phyloP scores from a whole-genome alignment of 2,329 filamentous ascomycete genomes.

The Trematosphaeria pertusa region DNA sequence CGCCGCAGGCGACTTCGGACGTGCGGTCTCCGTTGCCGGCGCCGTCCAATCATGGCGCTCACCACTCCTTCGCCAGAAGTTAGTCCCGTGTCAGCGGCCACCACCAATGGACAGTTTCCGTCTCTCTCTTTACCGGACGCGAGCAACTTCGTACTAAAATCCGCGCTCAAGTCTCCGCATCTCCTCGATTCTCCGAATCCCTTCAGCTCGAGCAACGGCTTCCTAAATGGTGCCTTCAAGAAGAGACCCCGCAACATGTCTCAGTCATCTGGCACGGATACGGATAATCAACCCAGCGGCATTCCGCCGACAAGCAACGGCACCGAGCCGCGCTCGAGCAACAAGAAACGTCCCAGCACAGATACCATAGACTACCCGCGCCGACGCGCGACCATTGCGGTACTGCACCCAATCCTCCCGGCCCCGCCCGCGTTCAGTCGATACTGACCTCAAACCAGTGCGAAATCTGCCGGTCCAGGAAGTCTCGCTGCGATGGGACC shows the following conservation, averaged over 20 bases:
- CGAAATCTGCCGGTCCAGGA: slow-evolving; percentile 80
- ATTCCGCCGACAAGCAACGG: slow-evolving; percentile 40
- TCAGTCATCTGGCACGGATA: slow-evolving; percentile 50
- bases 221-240: slow-evolving; percentile 41
- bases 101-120: slow-evolving; percentile 49
- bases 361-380: slow-evolving; percentile 53
- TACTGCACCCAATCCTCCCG: slow-evolving; percentile 23
- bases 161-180: slow-evolving; percentile 47
- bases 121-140: slow-evolving; percentile 48
- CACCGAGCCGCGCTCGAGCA: slow-evolving; percentile 34
- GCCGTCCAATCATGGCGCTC: slow-evolving; percentile 47
- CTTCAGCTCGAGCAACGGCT: slow-evolving; percentile 35
- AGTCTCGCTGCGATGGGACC: slow-evolving; percentile 79
- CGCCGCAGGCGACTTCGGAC: slow-evolving; percentile 32
- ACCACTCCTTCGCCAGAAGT: slow-evolving; percentile 51
- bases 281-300: slow-evolving; percentile 42
- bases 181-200: slow-evolving; percentile 48
- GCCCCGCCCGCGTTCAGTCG: slow-evolving; percentile 1
- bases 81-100: slow-evolving; percentile 52
- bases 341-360: slow-evolving; percentile 49
- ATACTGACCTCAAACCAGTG: slow-evolving; percentile 62
- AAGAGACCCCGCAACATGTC: slow-evolving; percentile 53
- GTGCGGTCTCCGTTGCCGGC: slow-evolving; percentile 37
- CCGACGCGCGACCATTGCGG: slow-evolving; percentile 51
- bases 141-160: slow-evolving; percentile 46